Conservation (phyloP, 148 eudicot species). For the Cornus kousa region DNA sequence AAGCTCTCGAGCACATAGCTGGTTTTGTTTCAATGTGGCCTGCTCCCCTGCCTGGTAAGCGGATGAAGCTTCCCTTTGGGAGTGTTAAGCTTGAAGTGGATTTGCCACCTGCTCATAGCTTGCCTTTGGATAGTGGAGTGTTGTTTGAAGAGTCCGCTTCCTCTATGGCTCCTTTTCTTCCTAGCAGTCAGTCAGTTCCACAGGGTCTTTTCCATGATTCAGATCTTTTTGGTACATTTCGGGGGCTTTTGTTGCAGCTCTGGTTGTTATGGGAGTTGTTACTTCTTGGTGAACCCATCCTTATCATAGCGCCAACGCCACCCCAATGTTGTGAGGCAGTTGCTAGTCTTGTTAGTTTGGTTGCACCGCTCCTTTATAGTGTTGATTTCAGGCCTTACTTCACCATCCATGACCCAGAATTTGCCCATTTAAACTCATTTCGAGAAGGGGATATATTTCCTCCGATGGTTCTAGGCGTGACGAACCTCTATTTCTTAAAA, state of each 20-base stretch:
- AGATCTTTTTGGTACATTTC: constrained; percentile 87
- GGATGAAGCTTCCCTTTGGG: constrained; percentile 91
- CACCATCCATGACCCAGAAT: constrained; percentile 89
- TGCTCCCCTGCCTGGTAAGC: constrained; percentile 70
- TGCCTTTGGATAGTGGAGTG: constrained; percentile 54
- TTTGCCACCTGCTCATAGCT: constrained; percentile 86
- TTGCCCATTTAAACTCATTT: constrained; percentile 70
- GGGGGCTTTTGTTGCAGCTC: constrained; percentile 87
- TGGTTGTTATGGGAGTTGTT: constrained; percentile 92
- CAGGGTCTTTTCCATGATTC: constrained; percentile 92
- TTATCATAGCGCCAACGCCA: constrained; percentile 92
- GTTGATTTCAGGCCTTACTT: constrained; percentile 96
- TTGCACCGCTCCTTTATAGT: constrained; percentile 86
- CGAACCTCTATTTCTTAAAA: constrained; percentile 90
- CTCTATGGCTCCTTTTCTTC: constrained; percentile 73
- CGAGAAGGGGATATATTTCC: constrained; percentile 68
- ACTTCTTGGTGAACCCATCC: constrained; percentile 92
- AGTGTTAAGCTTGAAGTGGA: constrained; percentile 75
- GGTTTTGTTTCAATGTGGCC: constrained; percentile 86
- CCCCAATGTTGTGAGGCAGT: constrained; percentile 98
- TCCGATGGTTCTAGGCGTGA: constrained; percentile 88
- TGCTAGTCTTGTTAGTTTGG: constrained; percentile 88
- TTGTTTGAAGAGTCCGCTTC: constrained; percentile 60
- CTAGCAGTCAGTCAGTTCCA: constrained; percentile 75
- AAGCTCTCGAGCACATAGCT: constrained; percentile 86